Conservation (phyloP, 1,284 basidiomycete species). For the Malassezia japonica region DNA sequence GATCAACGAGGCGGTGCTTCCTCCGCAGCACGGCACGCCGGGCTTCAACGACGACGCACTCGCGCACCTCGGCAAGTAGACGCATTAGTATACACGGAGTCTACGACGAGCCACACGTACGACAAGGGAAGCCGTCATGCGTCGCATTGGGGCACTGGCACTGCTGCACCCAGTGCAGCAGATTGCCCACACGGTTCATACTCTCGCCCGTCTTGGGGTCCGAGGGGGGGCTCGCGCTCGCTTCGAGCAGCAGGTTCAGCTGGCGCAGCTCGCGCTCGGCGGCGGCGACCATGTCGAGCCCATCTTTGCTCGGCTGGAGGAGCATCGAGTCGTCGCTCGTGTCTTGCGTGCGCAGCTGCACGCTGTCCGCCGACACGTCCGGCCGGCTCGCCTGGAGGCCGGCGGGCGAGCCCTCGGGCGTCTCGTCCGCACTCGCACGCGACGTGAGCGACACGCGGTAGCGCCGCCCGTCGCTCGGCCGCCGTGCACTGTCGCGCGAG, state of each 20-base stretch:
- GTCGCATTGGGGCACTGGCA: neutral
- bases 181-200: neutral
- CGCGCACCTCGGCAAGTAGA: constrained; percentile 22
- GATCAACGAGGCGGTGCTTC: constrained; percentile 1
- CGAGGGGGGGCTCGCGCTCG: neutral
- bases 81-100: neutral
- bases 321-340: neutral
- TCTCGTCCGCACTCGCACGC: neutral
- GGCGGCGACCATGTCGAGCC: neutral
- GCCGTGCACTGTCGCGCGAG: neutral
- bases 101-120: too few relatives aligned
- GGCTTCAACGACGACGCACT: constrained; percentile 36
- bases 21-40: constrained; percentile 1
- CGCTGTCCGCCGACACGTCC: neutral
- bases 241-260: neutral
- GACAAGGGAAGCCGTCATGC: neutral
- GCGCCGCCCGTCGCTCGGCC: neutral
- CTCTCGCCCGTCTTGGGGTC: neutral
- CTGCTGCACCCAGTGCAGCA: neutral
- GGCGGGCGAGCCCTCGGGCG: neutral
- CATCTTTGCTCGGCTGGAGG: neutral
- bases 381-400: too few relatives aligned
- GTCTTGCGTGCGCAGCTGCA: neutral
- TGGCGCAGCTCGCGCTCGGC: constrained; percentile 4
- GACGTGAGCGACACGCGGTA: neutral